Evolutionary conservation across 768 basidiomycete genomes (phyloP).

Genomic region (Lyophyllum shimeji): DNA sequence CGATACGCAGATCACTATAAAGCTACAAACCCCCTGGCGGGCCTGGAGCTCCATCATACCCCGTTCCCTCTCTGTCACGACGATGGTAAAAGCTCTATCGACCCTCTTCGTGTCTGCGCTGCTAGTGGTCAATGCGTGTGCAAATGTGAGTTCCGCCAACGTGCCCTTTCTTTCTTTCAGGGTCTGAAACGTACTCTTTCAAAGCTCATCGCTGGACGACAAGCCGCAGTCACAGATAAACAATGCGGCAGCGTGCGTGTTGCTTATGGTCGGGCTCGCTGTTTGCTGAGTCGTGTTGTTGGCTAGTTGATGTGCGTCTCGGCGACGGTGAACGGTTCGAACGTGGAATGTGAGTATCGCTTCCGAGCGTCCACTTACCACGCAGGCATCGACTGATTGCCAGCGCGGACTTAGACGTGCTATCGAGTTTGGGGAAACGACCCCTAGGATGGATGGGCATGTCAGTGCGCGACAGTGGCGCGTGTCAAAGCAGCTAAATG

Average conservation of each 20-base stretch:
- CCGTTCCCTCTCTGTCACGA: not conserved
- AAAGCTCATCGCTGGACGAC: conserved; percentile 13
- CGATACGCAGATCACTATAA: conserved; percentile 9
- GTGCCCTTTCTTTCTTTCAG: not conserved
- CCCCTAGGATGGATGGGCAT: conserved; percentile 62
- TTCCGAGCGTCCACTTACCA: not conserved
- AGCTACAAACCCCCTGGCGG: not conserved
- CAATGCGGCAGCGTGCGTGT: conserved; percentile 22
- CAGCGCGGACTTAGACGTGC: conserved; percentile 35
- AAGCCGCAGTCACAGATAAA: conserved; percentile 8
- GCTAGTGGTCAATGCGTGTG: conserved; percentile 1
- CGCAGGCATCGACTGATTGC: not conserved
- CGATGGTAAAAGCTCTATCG: conserved; percentile 1
- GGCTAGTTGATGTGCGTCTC: conserved; percentile 46
- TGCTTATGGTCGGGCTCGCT: not conserved
- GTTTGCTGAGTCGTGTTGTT: conserved; percentile 6
- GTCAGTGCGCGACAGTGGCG: conserved; percentile 30
- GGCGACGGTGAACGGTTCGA: conserved; percentile 44
- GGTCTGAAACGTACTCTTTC: not conserved
- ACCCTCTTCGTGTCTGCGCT: conserved; percentile 1
- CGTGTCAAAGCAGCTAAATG: not conserved
- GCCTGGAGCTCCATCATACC: not conserved
- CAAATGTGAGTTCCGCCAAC: conserved; percentile 7
- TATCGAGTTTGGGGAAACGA: conserved; percentile 41
- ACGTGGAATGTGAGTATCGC: conserved; percentile 37